phyloP scores from a whole-genome alignment of 768 basidiomycete genomes.

The Auricularia heimuer region DNA sequence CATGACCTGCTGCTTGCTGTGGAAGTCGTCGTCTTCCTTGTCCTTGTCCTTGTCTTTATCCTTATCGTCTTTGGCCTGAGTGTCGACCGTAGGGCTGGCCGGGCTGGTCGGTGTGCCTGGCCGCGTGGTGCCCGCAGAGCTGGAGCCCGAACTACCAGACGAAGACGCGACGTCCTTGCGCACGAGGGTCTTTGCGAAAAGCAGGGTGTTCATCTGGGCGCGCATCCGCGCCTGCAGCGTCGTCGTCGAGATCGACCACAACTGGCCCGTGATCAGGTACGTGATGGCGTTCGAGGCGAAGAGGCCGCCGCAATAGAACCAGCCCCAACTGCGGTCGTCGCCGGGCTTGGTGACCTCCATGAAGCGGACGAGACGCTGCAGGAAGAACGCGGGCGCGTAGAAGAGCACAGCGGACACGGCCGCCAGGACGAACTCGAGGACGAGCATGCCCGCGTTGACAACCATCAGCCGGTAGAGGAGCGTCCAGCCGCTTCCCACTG shows the following conservation, averaged over 20 bases:
- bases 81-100: not conserved
- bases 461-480: constrained; percentile 52
- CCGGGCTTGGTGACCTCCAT: constrained; percentile 54
- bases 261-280: constrained; percentile 49
- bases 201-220: constrained; percentile 71
- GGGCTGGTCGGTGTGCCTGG: constrained; percentile 1
- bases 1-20: constrained; percentile 72
- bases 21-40: constrained; percentile 38
- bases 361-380: constrained; percentile 50
- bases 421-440: constrained; percentile 40
- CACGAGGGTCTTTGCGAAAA: constrained; percentile 79
- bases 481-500: constrained; percentile 52
- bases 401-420: constrained; percentile 49
- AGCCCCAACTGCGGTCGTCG: constrained; percentile 51
- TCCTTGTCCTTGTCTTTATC: constrained; percentile 44
- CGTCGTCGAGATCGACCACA: constrained; percentile 63
- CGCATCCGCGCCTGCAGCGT: constrained; percentile 59
- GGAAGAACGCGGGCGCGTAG: constrained; percentile 52
- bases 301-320: constrained; percentile 51
- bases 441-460: constrained; percentile 39
- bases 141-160: constrained; percentile 4
- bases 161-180: constrained; percentile 68
- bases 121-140: constrained; percentile 32
- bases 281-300: constrained; percentile 35
- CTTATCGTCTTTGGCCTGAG: constrained; percentile 16